Percentiles rank a stretch among this genome's conserved stretches.
Conservation (phyloP, 345 rosid species). For the Cardiospermum halicacabum region DNA sequence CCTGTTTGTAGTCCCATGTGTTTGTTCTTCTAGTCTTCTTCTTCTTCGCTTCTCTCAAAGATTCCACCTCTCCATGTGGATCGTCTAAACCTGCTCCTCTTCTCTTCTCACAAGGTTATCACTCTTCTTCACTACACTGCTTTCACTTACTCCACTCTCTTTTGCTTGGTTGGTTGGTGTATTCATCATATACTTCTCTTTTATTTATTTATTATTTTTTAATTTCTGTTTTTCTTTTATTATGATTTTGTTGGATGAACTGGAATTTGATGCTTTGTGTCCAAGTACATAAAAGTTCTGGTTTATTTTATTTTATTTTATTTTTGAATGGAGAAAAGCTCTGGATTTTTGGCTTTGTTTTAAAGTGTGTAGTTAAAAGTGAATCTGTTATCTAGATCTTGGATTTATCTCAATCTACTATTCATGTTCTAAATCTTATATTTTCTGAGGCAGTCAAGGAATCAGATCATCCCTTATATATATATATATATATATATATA, state of each 20-base stretch:
- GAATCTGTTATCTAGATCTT: slow-evolving; percentile 7
- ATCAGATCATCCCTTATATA: background rate
- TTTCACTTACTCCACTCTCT: background rate
- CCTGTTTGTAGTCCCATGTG: background rate
- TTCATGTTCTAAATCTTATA: background rate
- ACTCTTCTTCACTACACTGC: background rate
- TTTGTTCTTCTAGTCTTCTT: slow-evolving; percentile 6
- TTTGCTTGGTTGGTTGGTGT: background rate
- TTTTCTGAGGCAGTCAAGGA: background rate
- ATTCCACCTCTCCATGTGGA: slow-evolving; percentile 38
- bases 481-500: no score
- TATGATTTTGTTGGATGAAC: slow-evolving; percentile 5
- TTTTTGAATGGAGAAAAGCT: background rate
- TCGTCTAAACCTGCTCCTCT: slow-evolving; percentile 32
- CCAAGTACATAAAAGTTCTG: background rate
- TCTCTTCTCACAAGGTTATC: background rate
- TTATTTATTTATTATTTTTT: background rate
- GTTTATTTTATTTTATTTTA: background rate
- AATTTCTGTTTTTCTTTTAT: slow-evolving; percentile 2
- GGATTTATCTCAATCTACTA: background rate
- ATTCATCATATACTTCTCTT: background rate
- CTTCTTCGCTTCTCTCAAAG: slow-evolving; percentile 17
- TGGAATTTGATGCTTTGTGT: background rate
- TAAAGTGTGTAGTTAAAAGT: background rate
- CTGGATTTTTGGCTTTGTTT: background rate